Base-by-base conservation (phyloP, 2,329 filamentous ascomycete genomes). In the Beauveria asiatica region DNA sequence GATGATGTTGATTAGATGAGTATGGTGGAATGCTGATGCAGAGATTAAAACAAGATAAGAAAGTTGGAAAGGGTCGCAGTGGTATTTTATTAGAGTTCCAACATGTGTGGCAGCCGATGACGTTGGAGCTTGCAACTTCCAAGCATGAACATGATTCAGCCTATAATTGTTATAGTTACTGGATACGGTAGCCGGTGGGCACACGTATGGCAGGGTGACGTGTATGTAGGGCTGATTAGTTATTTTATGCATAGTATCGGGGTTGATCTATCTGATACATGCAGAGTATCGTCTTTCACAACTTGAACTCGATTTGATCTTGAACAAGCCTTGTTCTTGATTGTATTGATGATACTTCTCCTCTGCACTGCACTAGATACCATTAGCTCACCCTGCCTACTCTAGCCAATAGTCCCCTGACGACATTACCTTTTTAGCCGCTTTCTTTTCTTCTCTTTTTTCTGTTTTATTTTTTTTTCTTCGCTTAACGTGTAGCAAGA, bases 121-220 rank as follows among this genome's bases (percentile, higher is more conserved):
- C 49, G 57, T 59, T 52, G 49, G 11, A 50, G 45, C 37, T 51
- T 46, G 46, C 55, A 37, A 46, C 41, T 7, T 45, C 39, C 39
- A 41, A 13, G 27, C 21, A 19, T 5, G 21, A 57, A 25, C 21
- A 30, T 27, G 54, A 50, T 57, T 42, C 45, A 50, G 30, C 48
- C 41, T n/a, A 19, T 13, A 45, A 5, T 27, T 27, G 9, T 27
- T 27, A 25, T 27, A 27, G 5, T 37, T 57, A n/a, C 44, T 57
- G 55, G 55, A 57, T 57, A 57, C 55, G 37, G 55, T 50, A 57
- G 55, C 55, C 45, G 55, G 44, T 45, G 53, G 27, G n/a, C 42
- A 57, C 27, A 41, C 10, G 41, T 27, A 19, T 5, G 19, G 10
- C n/a, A 33, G 33, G 52, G 52, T 49, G 55, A 57, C 44, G 55